Percentiles rank a stretch among this genome's conserved stretches.
phyloP scores from a whole-genome alignment of 2,329 filamentous ascomycete species.

The Botrytis fabae region DNA sequence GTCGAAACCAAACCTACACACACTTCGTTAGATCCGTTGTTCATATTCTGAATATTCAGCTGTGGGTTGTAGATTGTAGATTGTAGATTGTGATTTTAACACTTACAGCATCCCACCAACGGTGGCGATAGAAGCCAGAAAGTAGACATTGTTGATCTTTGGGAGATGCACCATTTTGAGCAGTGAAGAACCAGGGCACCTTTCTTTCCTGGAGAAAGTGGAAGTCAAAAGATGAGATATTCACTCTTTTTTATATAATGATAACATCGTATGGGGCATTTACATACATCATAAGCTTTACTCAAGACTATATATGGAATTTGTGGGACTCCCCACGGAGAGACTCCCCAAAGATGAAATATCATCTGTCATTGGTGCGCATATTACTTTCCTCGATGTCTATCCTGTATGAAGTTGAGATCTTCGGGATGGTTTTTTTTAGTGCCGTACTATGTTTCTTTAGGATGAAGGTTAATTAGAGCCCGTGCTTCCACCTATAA shows the following conservation, averaged over 20 bases:
- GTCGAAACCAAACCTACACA: constrained; percentile 46
- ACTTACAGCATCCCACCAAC: constrained; percentile 30
- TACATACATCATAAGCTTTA: neutral
- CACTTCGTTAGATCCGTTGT: neutral
- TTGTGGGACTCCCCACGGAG: neutral
- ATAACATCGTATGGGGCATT: neutral
- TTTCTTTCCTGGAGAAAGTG: neutral
- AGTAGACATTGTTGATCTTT: constrained; percentile 32
- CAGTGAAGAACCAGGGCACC: neutral
- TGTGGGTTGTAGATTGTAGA: neutral
- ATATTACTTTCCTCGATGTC: neutral
- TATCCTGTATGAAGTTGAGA: neutral
- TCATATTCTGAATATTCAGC: too few relatives aligned
- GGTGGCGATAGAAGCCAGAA: constrained; percentile 29
- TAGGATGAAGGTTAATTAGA: neutral
- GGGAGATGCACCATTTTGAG: constrained; percentile 24
- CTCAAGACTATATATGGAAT: neutral
- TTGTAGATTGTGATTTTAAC: neutral
- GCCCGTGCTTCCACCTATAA: neutral
- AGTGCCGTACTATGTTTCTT: neutral
- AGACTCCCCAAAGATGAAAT: neutral
- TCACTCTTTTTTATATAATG: constrained; percentile 6
- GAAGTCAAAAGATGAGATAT: neutral
- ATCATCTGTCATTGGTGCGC: neutral
- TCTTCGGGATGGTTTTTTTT: neutral